phyloP scores from a whole-genome alignment of 106 monocot species.

The Dendrobium nobile region DNA sequence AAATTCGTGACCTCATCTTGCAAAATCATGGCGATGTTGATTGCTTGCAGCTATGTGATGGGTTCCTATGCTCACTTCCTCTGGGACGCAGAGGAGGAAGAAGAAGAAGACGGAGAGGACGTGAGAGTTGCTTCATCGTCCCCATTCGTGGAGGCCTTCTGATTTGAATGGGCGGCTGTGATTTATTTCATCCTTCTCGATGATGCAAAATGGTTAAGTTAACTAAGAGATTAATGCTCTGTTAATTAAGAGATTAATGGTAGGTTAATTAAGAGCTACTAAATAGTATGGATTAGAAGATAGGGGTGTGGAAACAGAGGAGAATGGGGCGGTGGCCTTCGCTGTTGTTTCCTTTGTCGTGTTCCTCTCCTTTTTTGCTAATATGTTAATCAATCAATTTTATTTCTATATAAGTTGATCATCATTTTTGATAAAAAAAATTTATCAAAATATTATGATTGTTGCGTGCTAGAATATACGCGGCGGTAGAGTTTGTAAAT shows the following conservation, averaged over 20 bases:
- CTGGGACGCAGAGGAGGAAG: slow-evolving; percentile 11
- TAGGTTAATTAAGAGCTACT: background rate
- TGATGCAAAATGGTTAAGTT: background rate
- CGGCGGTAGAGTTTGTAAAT: too few relatives aligned
- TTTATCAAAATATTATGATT: too few relatives aligned
- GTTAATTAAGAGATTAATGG: background rate
- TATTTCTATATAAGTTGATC: too few relatives aligned
- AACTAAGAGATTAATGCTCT: too few relatives aligned
- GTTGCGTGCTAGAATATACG: too few relatives aligned
- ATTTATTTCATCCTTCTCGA: background rate
- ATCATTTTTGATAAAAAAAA: too few relatives aligned
- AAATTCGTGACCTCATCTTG: too few relatives aligned
- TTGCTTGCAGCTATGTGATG: slow-evolving; percentile 20
- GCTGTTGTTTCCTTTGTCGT: too few relatives aligned
- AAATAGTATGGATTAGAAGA: background rate
- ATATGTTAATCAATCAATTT: too few relatives aligned
- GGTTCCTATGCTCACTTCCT: slow-evolving; percentile 23
- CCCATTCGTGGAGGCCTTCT: slow-evolving; percentile 1
- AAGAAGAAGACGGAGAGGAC: slow-evolving; percentile 8
- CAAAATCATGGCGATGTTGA: background rate
- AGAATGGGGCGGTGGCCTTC: too few relatives aligned
- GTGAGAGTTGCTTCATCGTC: background rate
- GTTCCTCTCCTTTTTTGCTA: too few relatives aligned
- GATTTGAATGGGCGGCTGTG: background rate
- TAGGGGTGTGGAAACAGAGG: background rate